phyloP scores from a whole-genome alignment of 805 yeast species.

The Komagataella kurtzmanii region DNA sequence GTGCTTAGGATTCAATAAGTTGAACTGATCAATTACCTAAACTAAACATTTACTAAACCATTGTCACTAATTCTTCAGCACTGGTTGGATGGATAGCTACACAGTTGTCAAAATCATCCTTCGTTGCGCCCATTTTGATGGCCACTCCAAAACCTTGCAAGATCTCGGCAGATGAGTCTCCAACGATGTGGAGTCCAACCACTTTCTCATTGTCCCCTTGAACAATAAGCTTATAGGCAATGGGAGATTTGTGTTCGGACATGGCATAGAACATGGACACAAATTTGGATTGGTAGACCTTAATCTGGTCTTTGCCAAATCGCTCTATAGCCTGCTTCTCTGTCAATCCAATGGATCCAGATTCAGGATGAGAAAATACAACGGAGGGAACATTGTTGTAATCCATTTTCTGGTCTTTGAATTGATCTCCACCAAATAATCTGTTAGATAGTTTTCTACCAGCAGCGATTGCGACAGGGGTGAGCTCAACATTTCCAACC shows the following conservation, averaged over 20 bases:
- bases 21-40: not conserved
- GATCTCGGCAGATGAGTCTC: conserved; percentile 84
- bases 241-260: conserved; percentile 71
- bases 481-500: conserved; percentile 82
- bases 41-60: conserved; percentile 14
- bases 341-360: conserved; percentile 83
- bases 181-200: conserved; percentile 89
- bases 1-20: not conserved
- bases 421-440: conserved; percentile 68
- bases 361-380: conserved; percentile 97
- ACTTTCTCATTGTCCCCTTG: conserved; percentile 80
- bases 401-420: conserved; percentile 68
- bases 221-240: conserved; percentile 68
- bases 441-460: conserved; percentile 92
- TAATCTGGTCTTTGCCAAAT: conserved; percentile 71
- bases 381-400: conserved; percentile 84
- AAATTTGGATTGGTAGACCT: conserved; percentile 72
- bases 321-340: conserved; percentile 66
- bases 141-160: conserved; percentile 99
- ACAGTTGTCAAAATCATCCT: conserved; percentile 85
- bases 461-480: conserved; percentile 98
- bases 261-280: conserved; percentile 90
- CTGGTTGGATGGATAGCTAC: conserved; percentile 98
- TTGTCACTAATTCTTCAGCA: conserved; percentile 94
- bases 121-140: conserved; percentile 97